Base-by-base conservation (phyloP, 2,329 filamentous ascomycete species). In the Botryotinia calthae region DNA sequence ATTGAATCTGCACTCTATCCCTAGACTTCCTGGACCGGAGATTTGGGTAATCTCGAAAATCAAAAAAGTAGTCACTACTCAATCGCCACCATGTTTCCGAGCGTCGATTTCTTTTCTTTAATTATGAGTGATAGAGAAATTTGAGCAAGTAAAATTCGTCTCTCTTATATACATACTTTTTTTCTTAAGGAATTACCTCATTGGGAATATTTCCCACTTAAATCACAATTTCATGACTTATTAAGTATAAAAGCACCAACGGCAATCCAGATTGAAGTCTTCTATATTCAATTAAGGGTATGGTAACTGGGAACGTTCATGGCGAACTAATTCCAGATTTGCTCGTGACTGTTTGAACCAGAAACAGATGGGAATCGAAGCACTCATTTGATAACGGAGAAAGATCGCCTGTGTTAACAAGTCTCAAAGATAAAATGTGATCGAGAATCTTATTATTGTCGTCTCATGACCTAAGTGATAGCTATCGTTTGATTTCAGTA, bases 1-100 rank as follows among this genome's bases (percentile, higher is more conserved):
- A 0, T 16, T 51, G 1, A 51, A 6, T 4, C n/a, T 1, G 9
- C 4, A 51, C 25, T n/a, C 0, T 12, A 14, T 6, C 4, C 25
- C 4, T 51, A 1, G 0, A 14, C 48, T 14, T 4, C 5, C 4
- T n/a, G 5, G 4, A n/a, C 48, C 0, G 1, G 25, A 25, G 10
- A 14, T 51, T 4, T 51, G 1, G 0, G 46, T 51, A 16, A 2
- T n/a, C 10, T 51, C 12, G 25, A 25, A n/a, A n/a, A n/a, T 25
- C 4, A 51, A 12, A n/a, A n/a, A n/a, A 14, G 4, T 51, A 9
- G 5, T 14, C 10, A 9, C 25, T 12, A 1, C 48, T 51, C 48
- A 51, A 14, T n/a, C 4, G 12, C 0, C 48, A 14, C 10, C n/a
- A n/a, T n/a, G n/a, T n/a, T n/a, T n/a, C n/a, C n/a, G n/a, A n/a